These are phyloP conservation scores for Oryza nivara DNA, from an alignment of 176 grass and related monocot species.

Conservation along the genomic window DNA sequence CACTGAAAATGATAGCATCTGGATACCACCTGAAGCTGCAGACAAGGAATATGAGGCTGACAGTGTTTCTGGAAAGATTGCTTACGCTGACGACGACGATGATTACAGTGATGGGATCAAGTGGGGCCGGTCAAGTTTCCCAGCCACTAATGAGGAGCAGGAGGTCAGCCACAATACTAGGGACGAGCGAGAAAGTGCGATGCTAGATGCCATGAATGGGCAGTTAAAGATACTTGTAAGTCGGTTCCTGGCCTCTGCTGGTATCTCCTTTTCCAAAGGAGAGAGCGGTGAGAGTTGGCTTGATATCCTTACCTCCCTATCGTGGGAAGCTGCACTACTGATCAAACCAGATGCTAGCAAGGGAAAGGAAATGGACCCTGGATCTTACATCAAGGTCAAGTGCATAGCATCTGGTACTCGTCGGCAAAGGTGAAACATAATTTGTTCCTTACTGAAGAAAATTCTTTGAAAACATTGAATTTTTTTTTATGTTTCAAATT, in stretches of 20 bases:
- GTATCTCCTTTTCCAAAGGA: conserved; percentile 47
- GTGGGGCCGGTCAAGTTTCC: conserved; percentile 74
- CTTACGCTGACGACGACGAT: conserved; percentile 64
- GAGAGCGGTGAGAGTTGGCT: conserved; percentile 72
- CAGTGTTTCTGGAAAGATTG: conserved; percentile 40
- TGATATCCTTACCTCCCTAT: conserved; percentile 77
- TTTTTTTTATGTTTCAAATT: conserved; percentile 35
- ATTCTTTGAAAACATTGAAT: not conserved
- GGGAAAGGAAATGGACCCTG: conserved; percentile 97
- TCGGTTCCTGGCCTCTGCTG: conserved; percentile 79
- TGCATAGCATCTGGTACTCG: conserved; percentile 80
- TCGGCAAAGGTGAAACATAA: conserved; percentile 69
- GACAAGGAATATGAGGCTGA: conserved; percentile 59
- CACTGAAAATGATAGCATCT: conserved; percentile 51
- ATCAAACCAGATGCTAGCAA: conserved; percentile 84
- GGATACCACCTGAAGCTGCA: conserved; percentile 80
- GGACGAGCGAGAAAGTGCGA: conserved; percentile 73
- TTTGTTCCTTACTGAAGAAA: not conserved
- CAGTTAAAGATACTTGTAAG: conserved; percentile 93
- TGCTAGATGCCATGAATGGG: conserved; percentile 95
- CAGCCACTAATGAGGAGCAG: conserved; percentile 47
- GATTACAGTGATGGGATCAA: conserved; percentile 59
- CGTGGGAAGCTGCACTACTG: conserved; percentile 89
- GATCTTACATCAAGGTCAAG: conserved; percentile 96
- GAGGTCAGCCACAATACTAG: conserved; percentile 39